phyloP scores from a whole-genome alignment of 306 rosid species.

The Heteromeles arbutifolia region DNA sequence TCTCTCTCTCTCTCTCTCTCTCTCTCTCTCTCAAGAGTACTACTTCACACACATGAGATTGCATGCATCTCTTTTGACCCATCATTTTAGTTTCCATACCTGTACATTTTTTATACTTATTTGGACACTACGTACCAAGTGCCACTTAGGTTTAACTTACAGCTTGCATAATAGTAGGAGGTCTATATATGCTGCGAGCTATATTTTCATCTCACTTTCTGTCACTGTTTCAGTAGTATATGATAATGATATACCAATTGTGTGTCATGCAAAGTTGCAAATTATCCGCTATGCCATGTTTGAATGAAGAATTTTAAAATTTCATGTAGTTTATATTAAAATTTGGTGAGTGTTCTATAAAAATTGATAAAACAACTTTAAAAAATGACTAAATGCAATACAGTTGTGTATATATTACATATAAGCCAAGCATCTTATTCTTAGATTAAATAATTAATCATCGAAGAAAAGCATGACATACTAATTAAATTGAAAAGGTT shows the following conservation, averaged over 20 bases:
- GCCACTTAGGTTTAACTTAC: neutral
- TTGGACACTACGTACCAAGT: neutral
- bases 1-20: too few species aligned
- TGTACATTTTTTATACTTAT: neutral
- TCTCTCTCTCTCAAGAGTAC: neutral
- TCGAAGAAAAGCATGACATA: slow-evolving; percentile 47
- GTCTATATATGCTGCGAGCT: too few species aligned
- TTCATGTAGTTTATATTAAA: too few species aligned
- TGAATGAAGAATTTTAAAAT: too few species aligned
- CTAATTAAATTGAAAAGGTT: slow-evolving; percentile 27
- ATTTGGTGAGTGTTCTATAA: too few species aligned
- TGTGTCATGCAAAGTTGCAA: too few species aligned
- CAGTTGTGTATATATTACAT: slow-evolving; percentile 10
- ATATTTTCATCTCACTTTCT: too few species aligned
- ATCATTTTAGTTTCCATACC: neutral
- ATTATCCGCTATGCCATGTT: too few species aligned
- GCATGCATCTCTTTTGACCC: slow-evolving; percentile 23
- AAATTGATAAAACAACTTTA: too few species aligned
- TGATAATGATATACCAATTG: too few species aligned
- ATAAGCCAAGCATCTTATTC: slow-evolving; percentile 77
- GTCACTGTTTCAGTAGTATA: too few species aligned
- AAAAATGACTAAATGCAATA: too few species aligned
- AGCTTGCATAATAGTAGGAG: neutral
- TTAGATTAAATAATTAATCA: slow-evolving; percentile 27
- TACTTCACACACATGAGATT: neutral